Evolutionary conservation across 2,329 filamentous ascomycete genomes (phyloP), one percentile per base, ranked within the genome.

Genomic region (Ophiocordyceps polyrhachis-furcata): DNA sequence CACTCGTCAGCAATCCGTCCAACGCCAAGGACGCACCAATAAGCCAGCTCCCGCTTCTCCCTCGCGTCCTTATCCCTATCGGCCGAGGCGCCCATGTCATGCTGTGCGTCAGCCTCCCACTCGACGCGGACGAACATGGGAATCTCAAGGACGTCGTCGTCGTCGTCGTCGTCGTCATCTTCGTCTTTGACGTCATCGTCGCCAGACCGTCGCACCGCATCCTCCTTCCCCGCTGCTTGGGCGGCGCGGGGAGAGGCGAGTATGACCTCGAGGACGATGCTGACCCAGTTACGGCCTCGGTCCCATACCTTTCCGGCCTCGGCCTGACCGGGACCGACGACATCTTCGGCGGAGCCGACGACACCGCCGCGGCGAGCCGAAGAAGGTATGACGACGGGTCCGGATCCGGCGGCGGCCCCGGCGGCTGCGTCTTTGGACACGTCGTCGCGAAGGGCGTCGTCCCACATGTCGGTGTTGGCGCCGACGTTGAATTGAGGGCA

Each of bases 251-350:
- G 58, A 41, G 68, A 71, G 0, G 76, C 68, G 2, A 88, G 75
- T 0, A 95, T 75, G 14, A 98, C 81, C 59, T 98, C 91, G 23
- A 98, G 70, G 19, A 95, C 83, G 12, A 98, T 85, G 51, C 81
- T 91, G 15, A 91, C 91, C 84, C 88, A 95, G 60, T 96, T 98
- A 32, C 88, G 72, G 0, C 88, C 89, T 45, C 81, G 76, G 50
- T 95, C 88, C 83, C 86, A 98, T n/a, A 96, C 79, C 63, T 96
- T 96, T 44, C 89, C 91, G 0, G 84, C 84, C 60, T 93, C 87
- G 15, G 83, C 76, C 43, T 76, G 73, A 43, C 66, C 53, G 50
- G 21, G 21, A 23, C 56, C 57, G 54, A 63, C 57, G 54, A 63
- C 52, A 48, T 60, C 65, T 55, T 64, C 66, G 54, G 19, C 40